These are phyloP conservation scores for Schoenoplectus triqueter DNA, from an alignment of 202 grass and related monocot species.

Conservation along the genomic window DNA sequence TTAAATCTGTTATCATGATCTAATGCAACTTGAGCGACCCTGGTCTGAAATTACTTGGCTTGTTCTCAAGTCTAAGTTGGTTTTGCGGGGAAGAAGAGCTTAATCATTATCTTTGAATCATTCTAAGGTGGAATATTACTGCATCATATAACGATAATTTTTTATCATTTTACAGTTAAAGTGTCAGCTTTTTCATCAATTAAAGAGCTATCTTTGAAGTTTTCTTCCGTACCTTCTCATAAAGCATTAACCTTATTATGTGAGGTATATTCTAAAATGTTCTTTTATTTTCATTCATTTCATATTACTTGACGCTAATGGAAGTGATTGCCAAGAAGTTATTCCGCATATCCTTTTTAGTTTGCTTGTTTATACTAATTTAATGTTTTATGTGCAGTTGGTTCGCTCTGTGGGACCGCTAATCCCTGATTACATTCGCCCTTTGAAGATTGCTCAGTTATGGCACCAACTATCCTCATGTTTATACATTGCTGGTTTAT, in stretches of 20 bases:
- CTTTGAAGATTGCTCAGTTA: slow-evolving; percentile 93
- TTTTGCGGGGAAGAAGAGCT: background rate
- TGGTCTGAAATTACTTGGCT: background rate
- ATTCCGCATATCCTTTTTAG: slow-evolving; percentile 32
- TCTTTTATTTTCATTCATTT: slow-evolving; percentile 35
- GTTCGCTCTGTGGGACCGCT: slow-evolving; percentile 67
- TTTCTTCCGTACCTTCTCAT: slow-evolving; percentile 48
- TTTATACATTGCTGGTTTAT: slow-evolving; percentile 26
- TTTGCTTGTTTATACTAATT: slow-evolving; percentile 38
- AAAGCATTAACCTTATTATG: slow-evolving; percentile 56
- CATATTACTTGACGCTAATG: slow-evolving; percentile 25
- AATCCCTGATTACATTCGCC: slow-evolving; percentile 63
- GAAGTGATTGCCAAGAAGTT: background rate
- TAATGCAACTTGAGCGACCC: background rate
- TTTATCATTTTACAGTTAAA: slow-evolving; percentile 75
- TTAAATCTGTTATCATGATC: background rate
- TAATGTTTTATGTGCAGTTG: slow-evolving; percentile 54
- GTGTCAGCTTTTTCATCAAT: slow-evolving; percentile 81
- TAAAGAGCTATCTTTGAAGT: slow-evolving; percentile 77
- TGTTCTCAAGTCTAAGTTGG: background rate
- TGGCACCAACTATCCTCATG: slow-evolving; percentile 21
- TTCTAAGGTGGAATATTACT: slow-evolving; percentile 14
- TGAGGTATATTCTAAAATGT: slow-evolving; percentile 60
- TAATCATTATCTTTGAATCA: too few relatives aligned
- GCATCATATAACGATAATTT: slow-evolving; percentile 15